Conservation (phyloP, 441 rosid genomes). For the Capsella rubella region DNA sequence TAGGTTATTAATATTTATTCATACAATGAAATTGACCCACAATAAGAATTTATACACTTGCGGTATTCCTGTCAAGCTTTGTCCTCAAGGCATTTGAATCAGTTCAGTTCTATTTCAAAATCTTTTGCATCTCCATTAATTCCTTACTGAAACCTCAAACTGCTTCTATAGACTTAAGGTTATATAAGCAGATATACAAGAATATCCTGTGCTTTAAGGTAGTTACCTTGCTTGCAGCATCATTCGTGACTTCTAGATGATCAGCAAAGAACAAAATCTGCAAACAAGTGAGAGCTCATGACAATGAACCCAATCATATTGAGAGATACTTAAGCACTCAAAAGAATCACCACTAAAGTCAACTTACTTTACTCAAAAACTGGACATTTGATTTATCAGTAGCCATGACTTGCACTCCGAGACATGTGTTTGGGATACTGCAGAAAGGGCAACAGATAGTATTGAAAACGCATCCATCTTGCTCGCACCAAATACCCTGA, state of each 20-base stretch:
- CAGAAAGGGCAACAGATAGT: slow-evolving; percentile 86
- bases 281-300: slow-evolving; percentile 33
- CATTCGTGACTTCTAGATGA: slow-evolving; percentile 53
- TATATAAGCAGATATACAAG: slow-evolving; percentile 18
- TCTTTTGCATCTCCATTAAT: slow-evolving; percentile 1
- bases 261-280: slow-evolving; percentile 73
- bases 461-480: slow-evolving; percentile 93
- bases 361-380: slow-evolving; percentile 76
- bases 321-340: neutral
- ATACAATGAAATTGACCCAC: neutral
- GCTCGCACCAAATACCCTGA: slow-evolving; percentile 75
- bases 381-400: slow-evolving; percentile 80
- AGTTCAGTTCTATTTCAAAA: slow-evolving; percentile 1
- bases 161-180: neutral
- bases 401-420: slow-evolving; percentile 88
- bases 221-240: slow-evolving; percentile 45
- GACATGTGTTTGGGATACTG: slow-evolving; percentile 57
- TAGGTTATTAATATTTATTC: slow-evolving; percentile 14
- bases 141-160: neutral
- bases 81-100: neutral
- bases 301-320: neutral
- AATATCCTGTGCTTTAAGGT: slow-evolving; percentile 49
- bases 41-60: neutral
- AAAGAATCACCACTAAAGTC: slow-evolving; percentile 2
- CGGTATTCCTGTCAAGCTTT: slow-evolving; percentile 6